phyloP scores from a whole-genome alignment of 352 stramenopile species.

The Pilasporangium apinafurcum region DNA sequence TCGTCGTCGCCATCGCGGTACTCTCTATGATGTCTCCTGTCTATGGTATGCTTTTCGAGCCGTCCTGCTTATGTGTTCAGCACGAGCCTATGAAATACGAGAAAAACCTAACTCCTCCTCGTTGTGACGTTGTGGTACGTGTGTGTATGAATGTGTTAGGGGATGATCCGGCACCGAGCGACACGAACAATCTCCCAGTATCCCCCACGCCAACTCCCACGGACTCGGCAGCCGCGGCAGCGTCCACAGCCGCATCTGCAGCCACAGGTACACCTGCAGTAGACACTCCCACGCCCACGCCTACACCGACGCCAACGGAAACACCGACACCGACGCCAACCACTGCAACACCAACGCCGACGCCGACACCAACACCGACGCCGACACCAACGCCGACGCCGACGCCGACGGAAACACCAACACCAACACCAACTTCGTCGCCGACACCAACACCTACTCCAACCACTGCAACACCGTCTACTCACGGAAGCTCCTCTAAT shows the following conservation, averaged over 20 bases:
- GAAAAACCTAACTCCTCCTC: too few species aligned
- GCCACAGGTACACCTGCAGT: not conserved
- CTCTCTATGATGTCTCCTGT: too few species aligned
- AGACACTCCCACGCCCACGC: not conserved
- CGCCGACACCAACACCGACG: not conserved
- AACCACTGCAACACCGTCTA: not conserved
- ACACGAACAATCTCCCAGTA: conserved; percentile 23
- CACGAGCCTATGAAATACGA: too few species aligned
- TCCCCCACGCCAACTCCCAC: conserved; percentile 3
- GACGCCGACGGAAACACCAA: not conserved
- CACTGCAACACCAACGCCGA: not conserved
- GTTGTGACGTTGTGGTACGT: too few species aligned
- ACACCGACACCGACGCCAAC: not conserved
- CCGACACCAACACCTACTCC: not conserved
- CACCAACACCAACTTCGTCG: not conserved
- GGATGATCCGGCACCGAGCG: conserved; percentile 12
- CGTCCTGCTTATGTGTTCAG: too few species aligned
- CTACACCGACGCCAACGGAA: not conserved
- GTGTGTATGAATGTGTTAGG: too few species aligned
- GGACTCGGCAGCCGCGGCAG: not conserved
- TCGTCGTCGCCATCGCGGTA: too few species aligned
- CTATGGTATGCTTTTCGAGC: too few species aligned
- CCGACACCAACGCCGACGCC: conserved; percentile 1
- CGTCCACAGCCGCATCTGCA: conserved; percentile 1
- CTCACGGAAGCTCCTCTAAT: too few species aligned